Evolutionary conservation across 2,329 filamentous ascomycete genomes (phyloP).

Genomic region (Aureobasidium leucospermi): DNA sequence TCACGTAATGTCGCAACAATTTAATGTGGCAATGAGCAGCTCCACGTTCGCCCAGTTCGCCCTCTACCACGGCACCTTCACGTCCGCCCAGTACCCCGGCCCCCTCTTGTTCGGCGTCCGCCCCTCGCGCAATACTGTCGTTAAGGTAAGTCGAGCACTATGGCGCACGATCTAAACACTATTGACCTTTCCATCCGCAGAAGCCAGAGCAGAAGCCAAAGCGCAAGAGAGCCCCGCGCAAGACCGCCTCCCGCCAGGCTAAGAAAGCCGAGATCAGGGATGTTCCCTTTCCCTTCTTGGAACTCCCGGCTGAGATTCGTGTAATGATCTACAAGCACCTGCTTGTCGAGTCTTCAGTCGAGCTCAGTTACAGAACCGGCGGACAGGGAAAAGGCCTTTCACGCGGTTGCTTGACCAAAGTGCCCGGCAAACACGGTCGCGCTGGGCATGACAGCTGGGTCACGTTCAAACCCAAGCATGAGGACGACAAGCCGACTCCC

Average conservation of each 20-base stretch:
- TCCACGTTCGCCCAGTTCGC: no score
- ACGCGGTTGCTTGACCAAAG: background rate
- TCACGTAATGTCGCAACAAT: no score
- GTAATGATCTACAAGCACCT: conserved; percentile 1
- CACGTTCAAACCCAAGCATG: background rate
- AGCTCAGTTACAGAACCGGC: background rate
- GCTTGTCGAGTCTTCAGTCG: background rate
- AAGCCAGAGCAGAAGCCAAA: background rate
- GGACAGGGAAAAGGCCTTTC: background rate
- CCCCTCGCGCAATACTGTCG: no score
- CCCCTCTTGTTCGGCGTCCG: no score
- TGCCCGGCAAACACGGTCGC: no score
- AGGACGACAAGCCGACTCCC: background rate
- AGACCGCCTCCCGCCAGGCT: background rate
- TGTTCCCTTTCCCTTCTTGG: background rate
- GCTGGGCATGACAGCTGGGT: no score
- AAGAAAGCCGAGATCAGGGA: background rate
- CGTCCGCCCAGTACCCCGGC: no score
- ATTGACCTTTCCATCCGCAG: background rate
- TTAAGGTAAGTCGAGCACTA: background rate
- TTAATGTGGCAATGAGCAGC: no score
- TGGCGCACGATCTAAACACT: background rate
- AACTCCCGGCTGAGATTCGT: background rate
- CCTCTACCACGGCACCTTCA: no score
- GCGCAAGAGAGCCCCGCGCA: no score